These are phyloP conservation scores for Irpex sp. DNA, from an alignment of 1,284 basidiomycete species.

Conservation along the genomic window DNA sequence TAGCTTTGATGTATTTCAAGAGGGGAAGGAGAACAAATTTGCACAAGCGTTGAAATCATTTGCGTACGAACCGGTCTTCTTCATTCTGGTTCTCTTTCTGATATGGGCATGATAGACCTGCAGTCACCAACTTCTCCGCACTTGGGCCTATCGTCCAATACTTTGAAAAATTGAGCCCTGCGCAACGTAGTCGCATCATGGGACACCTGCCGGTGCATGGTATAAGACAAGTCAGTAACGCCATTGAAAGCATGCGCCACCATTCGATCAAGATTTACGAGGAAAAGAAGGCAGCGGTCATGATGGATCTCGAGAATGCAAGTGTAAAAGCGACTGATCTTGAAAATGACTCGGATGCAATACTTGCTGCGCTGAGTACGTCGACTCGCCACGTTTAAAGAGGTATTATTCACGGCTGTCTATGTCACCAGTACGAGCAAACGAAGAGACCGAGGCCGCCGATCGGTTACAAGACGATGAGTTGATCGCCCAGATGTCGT, in stretches of 20 bases:
- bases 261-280: neutral
- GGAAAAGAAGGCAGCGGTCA: neutral
- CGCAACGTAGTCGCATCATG: neutral
- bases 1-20: conserved; percentile 22
- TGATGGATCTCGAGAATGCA: neutral
- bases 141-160: neutral
- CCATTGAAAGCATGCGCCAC: neutral
- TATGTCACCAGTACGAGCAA: conserved; percentile 5
- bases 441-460: conserved; percentile 12
- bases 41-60: conserved; percentile 20
- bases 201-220: neutral
- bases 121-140: neutral
- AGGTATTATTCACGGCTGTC: neutral
- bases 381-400: neutral
- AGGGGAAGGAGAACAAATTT: conserved; percentile 18
- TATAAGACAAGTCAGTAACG: neutral
- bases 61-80: conserved; percentile 10
- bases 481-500: conserved; percentile 18
- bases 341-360: neutral
- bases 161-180: neutral
- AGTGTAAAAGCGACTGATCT: neutral
- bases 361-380: neutral
- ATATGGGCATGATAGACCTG: neutral
- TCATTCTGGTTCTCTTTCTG: neutral
- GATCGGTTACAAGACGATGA: conserved; percentile 16